Evolutionary conservation across 768 basidiomycete species (phyloP), one percentile per base, ranked within the genome.

Genomic region (Coprinellus aureogranulatus): DNA sequence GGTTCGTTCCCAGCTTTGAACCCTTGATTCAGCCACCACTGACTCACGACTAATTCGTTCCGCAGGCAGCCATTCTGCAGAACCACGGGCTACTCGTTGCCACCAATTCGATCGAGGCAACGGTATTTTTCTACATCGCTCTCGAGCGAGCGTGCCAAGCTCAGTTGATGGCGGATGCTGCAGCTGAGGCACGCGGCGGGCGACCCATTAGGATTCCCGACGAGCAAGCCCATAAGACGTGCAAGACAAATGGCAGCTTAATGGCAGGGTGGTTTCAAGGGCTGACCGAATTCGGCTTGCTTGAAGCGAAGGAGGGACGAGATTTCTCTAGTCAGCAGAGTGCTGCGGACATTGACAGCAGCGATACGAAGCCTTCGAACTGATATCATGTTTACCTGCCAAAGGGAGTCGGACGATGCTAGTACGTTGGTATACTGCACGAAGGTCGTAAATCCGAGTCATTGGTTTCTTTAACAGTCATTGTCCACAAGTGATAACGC

Each of bases 101-200:
- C 10, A 73, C 74, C 1, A 53, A 68, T 20, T 71, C 76, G 4
- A 75, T 80, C 42, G 78, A 80, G 55, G 76, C 75, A 31, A 74
- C 77, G 22, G 70, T 77, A 11, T 68, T 72, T 62, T 72, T 76
- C 54, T 79, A 77, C 61, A 71, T 70, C 26, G 67, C 74, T 20
- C 64, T 79, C 46, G 81, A 82, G 61, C 72, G 74, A 45, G 69
- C 74, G 5, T 82, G 81, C 63, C 74, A 80, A 53, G 77, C 77
- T 28, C 77, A 78, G 61, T 70, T 82, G 5, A 65, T 81, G 54
- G 75, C 74, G 14, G 76, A 77, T 37, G 72, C 77, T 9, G 78
- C 79, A 3, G 72, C 74, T 2, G 70, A 67, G 9, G 65, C 58
- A 4, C 59, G 57, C 23, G 70, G 71, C 12, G 39, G 54, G 22